Conservation (phyloP, 768 basidiomycete genomes). For the Xerocomellus chrysenteron region DNA sequence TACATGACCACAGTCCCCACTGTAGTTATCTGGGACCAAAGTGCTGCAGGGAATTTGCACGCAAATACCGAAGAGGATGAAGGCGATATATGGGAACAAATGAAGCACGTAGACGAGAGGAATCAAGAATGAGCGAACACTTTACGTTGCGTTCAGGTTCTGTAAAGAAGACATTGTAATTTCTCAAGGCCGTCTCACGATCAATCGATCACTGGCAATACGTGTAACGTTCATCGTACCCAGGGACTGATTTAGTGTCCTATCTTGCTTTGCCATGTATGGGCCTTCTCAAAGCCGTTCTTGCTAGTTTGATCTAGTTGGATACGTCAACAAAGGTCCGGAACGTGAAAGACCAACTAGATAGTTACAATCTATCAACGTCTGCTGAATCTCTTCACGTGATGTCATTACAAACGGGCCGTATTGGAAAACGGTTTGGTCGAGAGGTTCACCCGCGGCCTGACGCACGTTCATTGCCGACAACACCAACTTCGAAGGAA, state of each 20-base stretch:
- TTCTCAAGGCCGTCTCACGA: background rate
- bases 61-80: constrained; percentile 36
- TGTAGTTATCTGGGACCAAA: constrained; percentile 60
- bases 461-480: constrained; percentile 24
- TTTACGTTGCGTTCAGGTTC: background rate
- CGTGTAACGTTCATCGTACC: background rate
- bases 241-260: constrained; percentile 34
- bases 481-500: background rate
- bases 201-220: background rate
- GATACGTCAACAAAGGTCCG: constrained; percentile 5
- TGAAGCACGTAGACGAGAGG: constrained; percentile 52
- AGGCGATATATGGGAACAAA: constrained; percentile 68
- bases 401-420: constrained; percentile 88
- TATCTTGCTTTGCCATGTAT: constrained; percentile 84
- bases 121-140: constrained; percentile 24
- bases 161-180: background rate
- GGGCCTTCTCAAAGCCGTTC: constrained; percentile 92
- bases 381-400: constrained; percentile 75
- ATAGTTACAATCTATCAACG: constrained; percentile 73
- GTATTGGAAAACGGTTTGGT: constrained; percentile 86
- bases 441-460: constrained; percentile 86
- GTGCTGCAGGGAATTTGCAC: constrained; percentile 18
- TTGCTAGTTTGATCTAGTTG: constrained; percentile 60
- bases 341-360: background rate
- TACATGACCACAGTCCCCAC: constrained; percentile 66